phyloP scores from a whole-genome alignment of 805 yeast genomes.

The Zygosaccharomyces siamensis region DNA sequence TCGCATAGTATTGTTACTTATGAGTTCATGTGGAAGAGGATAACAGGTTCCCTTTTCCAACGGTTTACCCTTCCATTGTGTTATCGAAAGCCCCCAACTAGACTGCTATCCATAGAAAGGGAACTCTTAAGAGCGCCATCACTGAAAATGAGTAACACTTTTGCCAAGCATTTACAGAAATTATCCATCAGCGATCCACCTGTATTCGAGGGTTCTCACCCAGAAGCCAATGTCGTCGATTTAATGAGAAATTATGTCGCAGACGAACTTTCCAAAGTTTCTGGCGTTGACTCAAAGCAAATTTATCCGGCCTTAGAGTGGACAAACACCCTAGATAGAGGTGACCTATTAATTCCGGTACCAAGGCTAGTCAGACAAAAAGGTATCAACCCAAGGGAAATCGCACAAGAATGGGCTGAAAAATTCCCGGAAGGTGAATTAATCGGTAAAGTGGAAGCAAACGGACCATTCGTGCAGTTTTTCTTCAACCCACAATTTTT shows the following conservation, averaged over 20 bases:
- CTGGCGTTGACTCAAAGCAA: conserved; percentile 63
- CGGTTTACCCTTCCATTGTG: conserved; percentile 1
- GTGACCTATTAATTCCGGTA: conserved; percentile 87
- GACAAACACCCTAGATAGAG: conserved; percentile 80
- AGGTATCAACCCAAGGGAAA: conserved; percentile 69
- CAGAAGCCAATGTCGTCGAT: conserved; percentile 78
- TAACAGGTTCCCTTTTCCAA: conserved; percentile 4
- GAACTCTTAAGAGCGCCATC: not conserved
- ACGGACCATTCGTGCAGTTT: conserved; percentile 90
- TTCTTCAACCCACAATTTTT: conserved; percentile 66
- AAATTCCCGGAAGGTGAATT: conserved; percentile 69
- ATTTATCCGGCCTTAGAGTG: conserved; percentile 85
- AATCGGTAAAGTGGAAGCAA: conserved; percentile 66
- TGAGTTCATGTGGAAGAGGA: conserved; percentile 8
- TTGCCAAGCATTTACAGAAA: conserved; percentile 33
- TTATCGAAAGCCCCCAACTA: not conserved
- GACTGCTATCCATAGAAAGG: not conserved
- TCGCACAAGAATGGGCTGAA: conserved; percentile 73
- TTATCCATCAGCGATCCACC: conserved; percentile 42
- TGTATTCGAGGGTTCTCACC: conserved; percentile 55
- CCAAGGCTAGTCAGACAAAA: conserved; percentile 80
- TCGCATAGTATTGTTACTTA: conserved; percentile 1
- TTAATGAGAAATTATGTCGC: conserved; percentile 86
- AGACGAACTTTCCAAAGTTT: conserved; percentile 63
- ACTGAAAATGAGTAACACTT: conserved; percentile 25